Evolutionary conservation across 805 yeast species (phyloP).

Genomic region (Candida anglica): DNA sequence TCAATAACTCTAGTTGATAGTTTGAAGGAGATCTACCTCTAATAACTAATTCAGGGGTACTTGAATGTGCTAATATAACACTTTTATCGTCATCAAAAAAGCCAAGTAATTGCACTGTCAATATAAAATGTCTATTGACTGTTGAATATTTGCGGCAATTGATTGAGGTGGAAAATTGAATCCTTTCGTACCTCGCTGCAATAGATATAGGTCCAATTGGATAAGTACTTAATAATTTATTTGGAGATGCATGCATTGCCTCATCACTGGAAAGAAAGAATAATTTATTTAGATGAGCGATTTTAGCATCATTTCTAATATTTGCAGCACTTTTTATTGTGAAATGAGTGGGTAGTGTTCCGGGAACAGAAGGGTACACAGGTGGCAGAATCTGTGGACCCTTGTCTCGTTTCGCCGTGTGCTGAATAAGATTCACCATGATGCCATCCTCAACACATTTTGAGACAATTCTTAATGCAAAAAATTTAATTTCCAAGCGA

Average conservation of each 20-base stretch:
- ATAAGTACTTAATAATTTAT: constrained; percentile 35
- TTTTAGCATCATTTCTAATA: constrained; percentile 51
- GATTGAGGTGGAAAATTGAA: constrained; percentile 60
- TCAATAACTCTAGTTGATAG: no score
- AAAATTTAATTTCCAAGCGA: constrained; percentile 34
- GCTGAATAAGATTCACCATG: constrained; percentile 53
- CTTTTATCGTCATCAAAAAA: constrained; percentile 28
- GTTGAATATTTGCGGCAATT: constrained; percentile 41
- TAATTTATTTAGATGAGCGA: constrained; percentile 47
- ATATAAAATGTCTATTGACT: constrained; percentile 44
- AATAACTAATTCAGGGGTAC: constrained; percentile 56
- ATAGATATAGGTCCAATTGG: constrained; percentile 47
- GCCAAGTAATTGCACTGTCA: constrained; percentile 51
- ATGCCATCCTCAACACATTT: constrained; percentile 48
- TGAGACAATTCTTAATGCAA: constrained; percentile 51
- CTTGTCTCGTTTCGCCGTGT: constrained; percentile 69
- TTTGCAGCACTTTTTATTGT: constrained; percentile 57
- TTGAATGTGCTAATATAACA: constrained; percentile 39
- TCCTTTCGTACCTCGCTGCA: constrained; percentile 65
- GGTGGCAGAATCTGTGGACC: constrained; percentile 68
- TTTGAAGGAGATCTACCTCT: constrained; percentile 70
- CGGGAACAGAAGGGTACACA: constrained; percentile 51
- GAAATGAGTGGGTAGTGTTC: constrained; percentile 54
- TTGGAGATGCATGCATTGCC: background rate
- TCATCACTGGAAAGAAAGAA: constrained; percentile 38